A percentile compares a stretch with the other conserved stretches of the same genome.
Evolutionary conservation across 306 rosid genomes (phyloP).

Genomic region (Casuarina cunninghamiana): DNA sequence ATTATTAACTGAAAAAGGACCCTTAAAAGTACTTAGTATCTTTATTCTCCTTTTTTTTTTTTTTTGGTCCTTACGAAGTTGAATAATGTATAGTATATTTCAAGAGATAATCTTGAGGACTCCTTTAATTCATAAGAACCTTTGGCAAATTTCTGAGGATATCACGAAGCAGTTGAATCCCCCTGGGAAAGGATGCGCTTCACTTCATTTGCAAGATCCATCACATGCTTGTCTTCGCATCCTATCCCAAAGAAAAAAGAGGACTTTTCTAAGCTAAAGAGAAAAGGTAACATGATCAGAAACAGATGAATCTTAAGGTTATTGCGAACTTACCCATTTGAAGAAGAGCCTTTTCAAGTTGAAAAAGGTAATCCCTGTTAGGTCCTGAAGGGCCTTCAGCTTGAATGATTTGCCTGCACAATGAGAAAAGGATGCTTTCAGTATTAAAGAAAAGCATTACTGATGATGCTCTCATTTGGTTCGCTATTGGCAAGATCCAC

Average conservation of each 20-base stretch:
- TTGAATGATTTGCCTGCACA: conserved; percentile 61
- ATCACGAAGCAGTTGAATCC: conserved; percentile 32
- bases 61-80: background rate
- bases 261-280: background rate
- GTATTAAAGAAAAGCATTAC: too few species aligned
- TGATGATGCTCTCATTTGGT: too few species aligned
- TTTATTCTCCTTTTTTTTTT: background rate
- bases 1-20: background rate
- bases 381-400: conserved; percentile 94
- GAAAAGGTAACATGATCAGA: conserved; percentile 14
- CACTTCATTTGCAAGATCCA: conserved; percentile 77
- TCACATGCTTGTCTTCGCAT: conserved; percentile 67
- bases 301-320: background rate
- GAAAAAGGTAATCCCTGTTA: conserved; percentile 82
- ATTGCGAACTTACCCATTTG: conserved; percentile 53
- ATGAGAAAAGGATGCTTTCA: background rate
- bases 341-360: conserved; percentile 74
- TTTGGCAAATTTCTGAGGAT: background rate
- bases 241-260: conserved; percentile 38
- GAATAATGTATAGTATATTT: background rate
- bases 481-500: too few species aligned
- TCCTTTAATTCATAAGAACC: conserved; percentile 1
- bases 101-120: background rate
- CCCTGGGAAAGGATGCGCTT: conserved; percentile 63
- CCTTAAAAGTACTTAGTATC: background rate